phyloP scores from a whole-genome alignment of 2,329 filamentous ascomycete species.

The Neobulgaria alba region DNA sequence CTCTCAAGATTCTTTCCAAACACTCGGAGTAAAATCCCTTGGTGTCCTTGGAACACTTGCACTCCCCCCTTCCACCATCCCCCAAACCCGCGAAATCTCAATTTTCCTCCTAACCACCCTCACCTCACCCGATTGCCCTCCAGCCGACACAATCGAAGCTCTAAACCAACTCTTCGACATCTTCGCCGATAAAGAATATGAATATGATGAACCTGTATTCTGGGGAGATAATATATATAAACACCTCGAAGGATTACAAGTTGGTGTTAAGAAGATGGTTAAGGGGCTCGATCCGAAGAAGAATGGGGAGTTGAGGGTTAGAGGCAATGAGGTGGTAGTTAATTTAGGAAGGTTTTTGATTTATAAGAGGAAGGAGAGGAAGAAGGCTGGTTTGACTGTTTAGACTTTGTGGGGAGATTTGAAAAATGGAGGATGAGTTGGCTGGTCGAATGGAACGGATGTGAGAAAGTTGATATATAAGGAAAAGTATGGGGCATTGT shows the following conservation, averaged over 20 bases:
- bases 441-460: no score
- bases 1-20: slow-evolving; percentile 45
- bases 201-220: slow-evolving; percentile 54
- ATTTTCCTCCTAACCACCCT: slow-evolving; percentile 52
- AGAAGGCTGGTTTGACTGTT: no score
- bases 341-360: slow-evolving; percentile 54
- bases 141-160: slow-evolving; percentile 53
- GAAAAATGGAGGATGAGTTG: neutral
- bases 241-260: slow-evolving; percentile 45
- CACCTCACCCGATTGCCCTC: slow-evolving; percentile 40
- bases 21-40: slow-evolving; percentile 56
- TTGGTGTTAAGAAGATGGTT: slow-evolving; percentile 46
- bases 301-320: slow-evolving; percentile 44
- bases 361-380: slow-evolving; percentile 44
- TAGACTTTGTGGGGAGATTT: neutral
- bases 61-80: slow-evolving; percentile 42
- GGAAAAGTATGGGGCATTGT: no score
- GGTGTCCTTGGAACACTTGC: slow-evolving; percentile 58
- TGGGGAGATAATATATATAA: slow-evolving; percentile 52
- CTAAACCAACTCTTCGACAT: slow-evolving; percentile 60
- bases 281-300: slow-evolving; percentile 55
- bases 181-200: slow-evolving; percentile 51
- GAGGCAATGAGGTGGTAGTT: slow-evolving; percentile 51
- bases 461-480: no score
- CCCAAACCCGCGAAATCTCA: slow-evolving; percentile 53